Evolutionary conservation across 148 eudicot genomes (phyloP).

Genomic region (Rhododendron simsii): DNA sequence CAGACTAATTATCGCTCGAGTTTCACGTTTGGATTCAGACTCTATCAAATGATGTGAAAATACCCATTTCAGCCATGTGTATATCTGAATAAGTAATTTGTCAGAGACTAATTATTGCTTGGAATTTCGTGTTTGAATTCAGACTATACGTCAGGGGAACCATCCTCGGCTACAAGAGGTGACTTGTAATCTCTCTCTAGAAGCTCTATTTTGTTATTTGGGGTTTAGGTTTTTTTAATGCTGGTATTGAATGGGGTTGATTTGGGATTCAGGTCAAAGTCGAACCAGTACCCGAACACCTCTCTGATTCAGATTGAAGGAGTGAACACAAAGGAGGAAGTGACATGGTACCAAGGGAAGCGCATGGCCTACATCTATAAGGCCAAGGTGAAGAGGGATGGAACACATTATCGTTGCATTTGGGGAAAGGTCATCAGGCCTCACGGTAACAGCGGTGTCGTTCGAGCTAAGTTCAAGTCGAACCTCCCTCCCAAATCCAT

Average conservation of each 20-base stretch:
- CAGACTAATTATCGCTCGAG: neutral
- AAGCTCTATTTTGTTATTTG: neutral
- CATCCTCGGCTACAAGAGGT: constrained; percentile 80
- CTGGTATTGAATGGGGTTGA: neutral
- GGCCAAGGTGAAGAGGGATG: constrained; percentile 44
- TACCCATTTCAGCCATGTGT: neutral
- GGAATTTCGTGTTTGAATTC: neutral
- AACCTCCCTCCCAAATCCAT: constrained; percentile 51
- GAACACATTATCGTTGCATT: constrained; percentile 45
- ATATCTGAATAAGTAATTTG: neutral
- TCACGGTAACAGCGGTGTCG: constrained; percentile 48
- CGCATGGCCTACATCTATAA: constrained; percentile 40
- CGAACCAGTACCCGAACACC: constrained; percentile 35
- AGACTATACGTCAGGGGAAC: constrained; percentile 47
- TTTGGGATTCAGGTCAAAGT: constrained; percentile 22
- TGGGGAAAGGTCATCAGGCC: constrained; percentile 52
- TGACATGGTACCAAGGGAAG: constrained; percentile 41
- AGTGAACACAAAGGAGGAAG: constrained; percentile 38
- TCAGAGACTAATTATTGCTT: neutral
- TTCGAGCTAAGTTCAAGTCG: constrained; percentile 47
- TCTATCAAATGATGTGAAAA: neutral
- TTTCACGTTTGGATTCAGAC: neutral
- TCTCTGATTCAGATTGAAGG: constrained; percentile 33
- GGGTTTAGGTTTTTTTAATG: neutral
- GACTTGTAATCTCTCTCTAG: neutral